Evolutionary conservation across 257 asterid species (phyloP), one percentile per base, ranked within the genome.

Genomic region (Nicotiana sylvestris): DNA sequence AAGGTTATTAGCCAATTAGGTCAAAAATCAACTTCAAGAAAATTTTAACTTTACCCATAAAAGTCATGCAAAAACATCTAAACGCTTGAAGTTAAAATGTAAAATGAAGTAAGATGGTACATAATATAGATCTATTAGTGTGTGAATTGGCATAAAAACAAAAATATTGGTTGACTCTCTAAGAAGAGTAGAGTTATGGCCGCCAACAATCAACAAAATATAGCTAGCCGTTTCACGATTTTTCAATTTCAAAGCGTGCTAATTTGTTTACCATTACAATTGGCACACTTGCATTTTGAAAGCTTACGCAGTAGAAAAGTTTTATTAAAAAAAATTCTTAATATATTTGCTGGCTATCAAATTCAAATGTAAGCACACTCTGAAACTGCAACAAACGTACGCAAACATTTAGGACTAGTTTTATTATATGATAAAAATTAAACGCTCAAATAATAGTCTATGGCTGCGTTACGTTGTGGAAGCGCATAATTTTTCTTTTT

Each of bases 151-250:
- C 79, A 49, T 49, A 72, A 72, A 72, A 21, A 72, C n/a, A 74
- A 46, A 49, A 74, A 2, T 17, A 18, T 35, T 37, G 21, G 4
- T 60, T 25, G 72, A 60, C 56, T 17, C 35, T 10, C 5, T 29
- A 43, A 78, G 53, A 78, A 60, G 8, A 29, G 30, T 62, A 62
- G 58, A 65, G 76, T 43, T 49, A 79, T 49, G 61, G 76, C 76
- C 76, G 61, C 61, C 82, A 58, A 49, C 61, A 61, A 79, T 58
- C 37, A 79, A 79, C 11, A 65, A 35, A 79, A 27, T 2, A 72
- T 46, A 3, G 12, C 46, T 11, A 78, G 58, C 55, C 58, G 27
- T 61, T 78, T 60, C 29, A 6, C 49, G 25, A 62, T 39, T 61
- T 43, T 74, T 18, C 76, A 39, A 43, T 17, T 66, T 33, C 35